Percentiles rank a stretch among this genome's conserved stretches.
phyloP scores from a whole-genome alignment of 2,329 filamentous ascomycete genomes.

The Fonsecaea erecta region DNA sequence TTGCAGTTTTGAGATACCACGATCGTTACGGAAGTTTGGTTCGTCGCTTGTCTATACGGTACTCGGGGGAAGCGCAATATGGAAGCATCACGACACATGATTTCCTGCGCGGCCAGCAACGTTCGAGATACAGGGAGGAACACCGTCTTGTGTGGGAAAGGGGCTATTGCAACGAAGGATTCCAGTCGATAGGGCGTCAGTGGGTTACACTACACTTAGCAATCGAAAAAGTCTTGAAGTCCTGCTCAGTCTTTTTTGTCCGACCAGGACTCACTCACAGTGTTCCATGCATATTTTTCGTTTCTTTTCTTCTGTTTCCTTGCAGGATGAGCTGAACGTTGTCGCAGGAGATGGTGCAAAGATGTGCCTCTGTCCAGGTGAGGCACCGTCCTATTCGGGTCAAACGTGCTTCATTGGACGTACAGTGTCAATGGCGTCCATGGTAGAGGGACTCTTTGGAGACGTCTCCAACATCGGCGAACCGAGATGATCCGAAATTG shows the following conservation, averaged over 20 bases:
- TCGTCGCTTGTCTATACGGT: not conserved
- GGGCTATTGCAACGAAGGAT: conserved; percentile 1
- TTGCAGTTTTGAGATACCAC: conserved; percentile 21
- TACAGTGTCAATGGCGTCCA: no score
- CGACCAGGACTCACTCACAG: no score
- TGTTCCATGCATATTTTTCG: no score
- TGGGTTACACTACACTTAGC: conserved; percentile 4
- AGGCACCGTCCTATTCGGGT: not conserved
- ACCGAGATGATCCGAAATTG: not conserved
- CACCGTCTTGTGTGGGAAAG: not conserved
- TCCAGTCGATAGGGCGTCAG: not conserved
- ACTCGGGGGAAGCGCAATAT: not conserved
- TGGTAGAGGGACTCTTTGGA: not conserved
- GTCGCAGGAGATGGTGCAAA: not conserved
- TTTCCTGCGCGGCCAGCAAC: not conserved
- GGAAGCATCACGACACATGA: not conserved
- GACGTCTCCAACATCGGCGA: not conserved
- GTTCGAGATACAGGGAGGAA: conserved; percentile 2
- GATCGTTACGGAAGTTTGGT: conserved; percentile 17
- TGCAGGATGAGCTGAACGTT: no score
- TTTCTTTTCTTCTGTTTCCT: no score
- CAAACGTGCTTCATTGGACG: no score
- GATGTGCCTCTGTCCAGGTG: not conserved
- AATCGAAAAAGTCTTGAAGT: conserved; percentile 17
- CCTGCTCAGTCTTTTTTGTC: not conserved